Evolutionary conservation across 2,329 filamentous ascomycete species (phyloP).

Genomic region (Trichophyton simii): DNA sequence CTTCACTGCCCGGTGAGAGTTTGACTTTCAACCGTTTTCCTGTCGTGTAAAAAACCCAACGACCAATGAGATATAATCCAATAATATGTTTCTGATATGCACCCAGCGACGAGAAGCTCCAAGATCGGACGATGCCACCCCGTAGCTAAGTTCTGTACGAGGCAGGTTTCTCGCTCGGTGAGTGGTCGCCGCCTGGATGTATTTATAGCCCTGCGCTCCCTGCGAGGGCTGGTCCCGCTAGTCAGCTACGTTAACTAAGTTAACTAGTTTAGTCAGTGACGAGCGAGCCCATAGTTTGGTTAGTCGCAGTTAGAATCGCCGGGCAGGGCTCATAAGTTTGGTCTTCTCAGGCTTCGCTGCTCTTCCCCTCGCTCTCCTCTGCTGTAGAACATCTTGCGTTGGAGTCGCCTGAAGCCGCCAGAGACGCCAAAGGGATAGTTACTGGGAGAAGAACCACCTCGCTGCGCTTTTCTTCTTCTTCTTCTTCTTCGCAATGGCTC

Average conservation of each 20-base stretch:
- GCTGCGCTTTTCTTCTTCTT: background rate
- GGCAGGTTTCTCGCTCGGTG: background rate
- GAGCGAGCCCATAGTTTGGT: background rate
- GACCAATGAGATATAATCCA: background rate
- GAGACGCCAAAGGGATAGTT: too few relatives aligned
- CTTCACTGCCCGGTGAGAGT: background rate
- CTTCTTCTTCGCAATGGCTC: slow-evolving; percentile 5
- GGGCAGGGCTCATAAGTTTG: background rate
- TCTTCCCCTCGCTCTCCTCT: background rate
- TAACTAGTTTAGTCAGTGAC: background rate
- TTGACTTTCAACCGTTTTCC: background rate
- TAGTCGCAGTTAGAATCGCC: too few relatives aligned
- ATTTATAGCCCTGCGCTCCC: background rate
- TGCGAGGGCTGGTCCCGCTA: background rate
- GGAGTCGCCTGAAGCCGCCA: background rate
- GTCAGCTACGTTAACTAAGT: background rate
- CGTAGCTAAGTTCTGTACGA: background rate
- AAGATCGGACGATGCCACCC: background rate
- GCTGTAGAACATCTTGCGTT: background rate
- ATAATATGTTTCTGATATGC: background rate
- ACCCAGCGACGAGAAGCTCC: background rate
- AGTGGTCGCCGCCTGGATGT: background rate
- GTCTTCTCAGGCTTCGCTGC: background rate
- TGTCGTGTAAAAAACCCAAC: background rate
- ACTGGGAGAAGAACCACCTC: background rate